These are phyloP conservation scores for Papilionanthe hybrid DNA, from an alignment of 116 monocot species.

Conservation along the genomic window DNA sequence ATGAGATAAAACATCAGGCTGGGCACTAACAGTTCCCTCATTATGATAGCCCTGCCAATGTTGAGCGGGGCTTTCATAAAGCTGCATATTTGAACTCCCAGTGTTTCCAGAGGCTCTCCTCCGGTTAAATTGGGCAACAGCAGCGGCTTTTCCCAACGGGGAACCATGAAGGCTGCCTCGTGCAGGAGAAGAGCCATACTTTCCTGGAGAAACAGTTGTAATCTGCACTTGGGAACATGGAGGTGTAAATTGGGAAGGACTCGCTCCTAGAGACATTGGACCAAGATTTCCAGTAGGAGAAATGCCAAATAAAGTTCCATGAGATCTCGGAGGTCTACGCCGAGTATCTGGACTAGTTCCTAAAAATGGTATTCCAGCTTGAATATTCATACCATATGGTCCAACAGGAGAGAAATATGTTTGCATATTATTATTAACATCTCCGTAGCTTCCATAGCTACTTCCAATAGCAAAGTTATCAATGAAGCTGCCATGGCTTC, in stretches of 20 bases:
- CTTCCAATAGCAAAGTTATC: constrained; percentile 50
- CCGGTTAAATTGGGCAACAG: constrained; percentile 51
- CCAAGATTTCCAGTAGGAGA: constrained; percentile 66
- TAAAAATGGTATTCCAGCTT: constrained; percentile 56
- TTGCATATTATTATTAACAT: constrained; percentile 35
- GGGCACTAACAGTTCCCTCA: constrained; percentile 33
- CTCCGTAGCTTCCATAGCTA: constrained; percentile 87
- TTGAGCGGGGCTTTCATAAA: constrained; percentile 41
- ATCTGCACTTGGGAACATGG: constrained; percentile 67
- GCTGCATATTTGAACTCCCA: constrained; percentile 34
- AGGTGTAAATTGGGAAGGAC: constrained; percentile 91
- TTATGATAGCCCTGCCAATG: constrained; percentile 49
- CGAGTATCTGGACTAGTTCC: constrained; percentile 79
- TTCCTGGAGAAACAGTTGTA: constrained; percentile 55
- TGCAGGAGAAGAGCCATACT: constrained; percentile 69
- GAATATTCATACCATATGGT: constrained; percentile 61
- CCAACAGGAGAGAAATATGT: constrained; percentile 55
- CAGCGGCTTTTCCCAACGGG: constrained; percentile 66
- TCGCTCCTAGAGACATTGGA: constrained; percentile 82
- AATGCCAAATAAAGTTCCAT: constrained; percentile 59
- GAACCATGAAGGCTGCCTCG: constrained; percentile 47
- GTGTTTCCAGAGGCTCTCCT: constrained; percentile 41
- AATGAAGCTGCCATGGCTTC: constrained; percentile 79
- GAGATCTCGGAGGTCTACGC: constrained; percentile 41
- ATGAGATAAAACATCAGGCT: constrained; percentile 32